Base-by-base conservation (phyloP, 768 basidiomycete genomes). In the Boletellus ananiceps region DNA sequence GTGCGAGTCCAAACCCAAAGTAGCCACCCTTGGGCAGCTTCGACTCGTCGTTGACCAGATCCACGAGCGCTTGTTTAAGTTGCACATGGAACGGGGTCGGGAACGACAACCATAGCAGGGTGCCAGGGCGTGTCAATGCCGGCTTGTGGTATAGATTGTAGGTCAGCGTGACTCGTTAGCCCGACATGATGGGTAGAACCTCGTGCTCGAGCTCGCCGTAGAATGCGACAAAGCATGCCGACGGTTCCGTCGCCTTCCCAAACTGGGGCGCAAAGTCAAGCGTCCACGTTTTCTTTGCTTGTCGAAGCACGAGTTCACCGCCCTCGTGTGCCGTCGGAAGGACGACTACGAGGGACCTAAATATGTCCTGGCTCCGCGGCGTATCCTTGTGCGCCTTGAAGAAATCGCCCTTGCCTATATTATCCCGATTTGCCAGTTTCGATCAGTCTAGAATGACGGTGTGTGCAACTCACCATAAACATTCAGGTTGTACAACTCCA, bases 371-470 rank as follows among this genome's bases (percentile, higher is more conserved):
- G 8, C 66, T 57, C 8, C 72, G 71, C 5, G 74, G 74, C 0
- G 78, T 77, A 49, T 79, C 80, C 36, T 72, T 67, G 53, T 79
- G 79, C 1, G 73, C 35, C 54, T 77, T 77, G 68, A 79, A 80
- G 57, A 76, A 79, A 0, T 70, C 70, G 9, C 66, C 77, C 31
- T 19, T 50, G 9, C 40, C 44, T 50, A 31, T 16, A 29, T 8
- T 8, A 18, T 16, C 5, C 23, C 4, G 4, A 2, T 25, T 25
- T 25, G 23, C 4, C 1, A 15, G n/a, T 13, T 7, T 38, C 2
- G 5, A 19, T 49, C 14, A 40, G 19, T 32, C 23, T 25, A 25
- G 23, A 25, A 16, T 40, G 19, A 23, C 18, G 8, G 11, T 12
- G 11, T 5, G 13, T 7, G 49, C 35, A 41, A 15, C 32, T 52